Conservation (phyloP, 192 early-diverging fungal genomes). For the Phlyctochytrium arcticum region DNA sequence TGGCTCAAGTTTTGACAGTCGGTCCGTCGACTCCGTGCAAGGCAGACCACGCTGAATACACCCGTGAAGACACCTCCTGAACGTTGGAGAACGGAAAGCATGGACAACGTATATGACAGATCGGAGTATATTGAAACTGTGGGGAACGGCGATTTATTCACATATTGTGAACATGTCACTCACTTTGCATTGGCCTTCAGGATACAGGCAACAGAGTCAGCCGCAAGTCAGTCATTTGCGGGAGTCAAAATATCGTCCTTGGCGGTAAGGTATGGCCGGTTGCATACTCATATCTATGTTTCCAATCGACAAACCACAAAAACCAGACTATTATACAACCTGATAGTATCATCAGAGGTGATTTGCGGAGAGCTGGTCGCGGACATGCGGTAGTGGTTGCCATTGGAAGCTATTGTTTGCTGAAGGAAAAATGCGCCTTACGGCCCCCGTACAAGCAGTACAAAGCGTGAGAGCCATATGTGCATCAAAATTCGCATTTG, state of each 20-base stretch:
- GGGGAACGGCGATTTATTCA: background rate
- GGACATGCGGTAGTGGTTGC: constrained; percentile 86
- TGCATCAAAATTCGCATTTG: background rate
- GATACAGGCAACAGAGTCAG: constrained; percentile 97
- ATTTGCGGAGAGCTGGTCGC: constrained; percentile 80
- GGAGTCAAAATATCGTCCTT: constrained; percentile 92
- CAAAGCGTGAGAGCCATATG: constrained; percentile 59
- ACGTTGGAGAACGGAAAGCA: constrained; percentile 63
- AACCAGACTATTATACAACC: constrained; percentile 87
- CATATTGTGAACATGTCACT: background rate
- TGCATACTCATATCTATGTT: background rate
- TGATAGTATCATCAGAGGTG: constrained; percentile 88
- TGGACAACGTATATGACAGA: constrained; percentile 70
- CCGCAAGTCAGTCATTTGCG: constrained; percentile 88
- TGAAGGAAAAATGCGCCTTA: constrained; percentile 72
- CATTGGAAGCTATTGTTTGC: constrained; percentile 86
- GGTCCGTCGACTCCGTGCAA: too few relatives aligned
- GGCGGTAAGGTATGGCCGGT: constrained; percentile 75
- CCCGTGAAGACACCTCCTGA: too few relatives aligned
- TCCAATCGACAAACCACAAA: background rate
- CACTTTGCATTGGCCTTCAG: constrained; percentile 42
- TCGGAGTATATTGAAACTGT: constrained; percentile 96
- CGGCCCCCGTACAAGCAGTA: constrained; percentile 94
- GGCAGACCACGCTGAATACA: too few relatives aligned
- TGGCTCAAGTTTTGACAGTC: too few relatives aligned